Conservation (phyloP, 148 eudicot species). For the Camellia granthamiana region DNA sequence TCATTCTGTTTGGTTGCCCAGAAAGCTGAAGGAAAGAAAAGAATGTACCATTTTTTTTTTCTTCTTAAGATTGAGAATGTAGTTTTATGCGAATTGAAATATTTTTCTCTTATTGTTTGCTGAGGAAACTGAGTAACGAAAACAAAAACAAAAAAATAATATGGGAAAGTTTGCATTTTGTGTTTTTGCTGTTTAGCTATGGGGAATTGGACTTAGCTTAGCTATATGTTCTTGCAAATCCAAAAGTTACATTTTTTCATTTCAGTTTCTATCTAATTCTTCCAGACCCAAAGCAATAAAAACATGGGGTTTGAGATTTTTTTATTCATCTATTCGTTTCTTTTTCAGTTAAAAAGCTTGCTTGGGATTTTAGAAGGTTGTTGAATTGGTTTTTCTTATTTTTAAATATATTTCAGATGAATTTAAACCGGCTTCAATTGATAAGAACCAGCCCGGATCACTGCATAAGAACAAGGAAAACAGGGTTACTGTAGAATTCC, state of each 20-base stretch:
- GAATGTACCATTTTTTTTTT: neutral
- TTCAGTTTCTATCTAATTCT: neutral
- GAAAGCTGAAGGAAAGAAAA: neutral
- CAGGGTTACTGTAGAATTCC: conserved; percentile 71
- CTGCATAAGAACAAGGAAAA: conserved; percentile 80
- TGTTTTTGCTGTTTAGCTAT: no score
- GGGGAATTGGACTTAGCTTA: neutral
- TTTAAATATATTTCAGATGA: conserved; percentile 53
- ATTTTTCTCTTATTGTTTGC: neutral
- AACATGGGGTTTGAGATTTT: neutral
- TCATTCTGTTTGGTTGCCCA: neutral
- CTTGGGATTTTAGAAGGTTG: neutral
- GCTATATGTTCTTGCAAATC: neutral
- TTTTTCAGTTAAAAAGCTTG: neutral
- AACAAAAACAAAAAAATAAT: neutral
- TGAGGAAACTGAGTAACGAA: neutral
- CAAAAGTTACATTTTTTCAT: neutral
- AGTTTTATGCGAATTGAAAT: neutral
- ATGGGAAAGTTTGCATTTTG: neutral
- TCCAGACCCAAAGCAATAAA: neutral
- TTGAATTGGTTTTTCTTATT: neutral
- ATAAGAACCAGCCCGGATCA: conserved; percentile 72
- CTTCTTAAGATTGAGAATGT: neutral
- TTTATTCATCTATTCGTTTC: neutral
- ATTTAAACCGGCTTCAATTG: conserved; percentile 92